Conservation (phyloP, 495 filamentous ascomycete species). For the Neurospora sp. region DNA sequence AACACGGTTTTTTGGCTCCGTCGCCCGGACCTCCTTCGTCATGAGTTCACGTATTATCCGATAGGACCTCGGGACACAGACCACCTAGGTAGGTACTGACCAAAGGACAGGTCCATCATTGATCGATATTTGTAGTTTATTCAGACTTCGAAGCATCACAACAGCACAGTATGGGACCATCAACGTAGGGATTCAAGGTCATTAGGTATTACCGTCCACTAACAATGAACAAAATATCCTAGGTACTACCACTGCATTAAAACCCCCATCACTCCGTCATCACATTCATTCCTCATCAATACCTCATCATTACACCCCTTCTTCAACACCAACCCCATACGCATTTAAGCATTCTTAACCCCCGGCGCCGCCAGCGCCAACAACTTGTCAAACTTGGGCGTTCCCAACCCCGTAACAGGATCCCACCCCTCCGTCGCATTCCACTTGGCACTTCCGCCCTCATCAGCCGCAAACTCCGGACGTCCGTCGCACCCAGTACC, state of each 20-base stretch:
- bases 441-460: conserved; percentile 42
- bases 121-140: no score
- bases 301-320: background rate
- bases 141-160: no score
- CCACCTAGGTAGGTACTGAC: no score
- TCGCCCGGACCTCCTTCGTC: no score
- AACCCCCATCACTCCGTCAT: no score
- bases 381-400: conserved; percentile 23
- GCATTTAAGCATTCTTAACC: conserved; percentile 11
- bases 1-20: no score
- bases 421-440: conserved; percentile 41
- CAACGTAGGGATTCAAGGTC: background rate
- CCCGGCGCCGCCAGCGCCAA: conserved; percentile 16
- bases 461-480: conserved; percentile 10
- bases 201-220: background rate
- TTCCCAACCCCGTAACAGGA: conserved; percentile 36
- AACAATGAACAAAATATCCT: background rate
- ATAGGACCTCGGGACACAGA: no score
- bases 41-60: no score
- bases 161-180: no score
- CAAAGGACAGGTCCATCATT: no score
- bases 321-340: background rate
- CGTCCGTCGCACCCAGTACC: conserved; percentile 50
- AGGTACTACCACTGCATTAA: background rate
- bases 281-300: no score